A percentile compares a stretch with the other conserved stretches of the same genome.
These are phyloP conservation scores for Mortierella alpina DNA, from an alignment of 192 early-diverging fungal genomes.

Conservation along the genomic window DNA sequence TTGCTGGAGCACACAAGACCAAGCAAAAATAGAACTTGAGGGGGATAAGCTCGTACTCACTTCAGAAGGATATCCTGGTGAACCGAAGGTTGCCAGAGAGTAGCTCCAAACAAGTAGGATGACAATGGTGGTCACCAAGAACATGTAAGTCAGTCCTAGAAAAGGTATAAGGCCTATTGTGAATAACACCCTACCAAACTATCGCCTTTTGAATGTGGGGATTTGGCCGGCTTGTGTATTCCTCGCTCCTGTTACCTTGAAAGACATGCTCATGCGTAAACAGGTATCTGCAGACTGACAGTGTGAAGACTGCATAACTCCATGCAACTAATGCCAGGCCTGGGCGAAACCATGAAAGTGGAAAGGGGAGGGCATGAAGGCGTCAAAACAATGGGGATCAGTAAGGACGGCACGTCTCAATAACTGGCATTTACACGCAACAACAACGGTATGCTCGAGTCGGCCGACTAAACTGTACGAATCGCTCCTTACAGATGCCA, in stretches of 20 bases:
- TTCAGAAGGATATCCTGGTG: constrained; percentile 48
- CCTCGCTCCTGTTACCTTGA: constrained; percentile 30
- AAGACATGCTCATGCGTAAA: constrained; percentile 24
- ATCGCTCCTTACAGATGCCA: constrained; percentile 28
- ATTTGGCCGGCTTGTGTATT: not conserved
- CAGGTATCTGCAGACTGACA: constrained; percentile 40
- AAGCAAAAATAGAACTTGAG: not conserved
- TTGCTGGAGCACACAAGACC: no score
- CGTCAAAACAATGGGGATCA: no score
- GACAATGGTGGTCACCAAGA: constrained; percentile 9
- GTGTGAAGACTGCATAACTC: constrained; percentile 38
- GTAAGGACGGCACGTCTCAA: no score
- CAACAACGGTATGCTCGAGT: no score
- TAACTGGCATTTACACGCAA: no score
- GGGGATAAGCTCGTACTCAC: constrained; percentile 8
- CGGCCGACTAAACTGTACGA: no score
- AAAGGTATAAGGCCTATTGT: not conserved
- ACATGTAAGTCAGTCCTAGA: constrained; percentile 23
- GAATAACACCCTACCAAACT: no score
- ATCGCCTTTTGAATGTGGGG: not conserved
- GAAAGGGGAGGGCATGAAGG: not conserved
- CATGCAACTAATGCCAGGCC: constrained; percentile 25
- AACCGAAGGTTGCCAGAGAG: constrained; percentile 33
- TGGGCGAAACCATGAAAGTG: not conserved
- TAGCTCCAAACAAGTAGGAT: constrained; percentile 53